Evolutionary conservation across 352 stramenopile species (phyloP), one percentile per base, ranked within the genome.

Genomic region (Thalassiosira exigua): DNA sequence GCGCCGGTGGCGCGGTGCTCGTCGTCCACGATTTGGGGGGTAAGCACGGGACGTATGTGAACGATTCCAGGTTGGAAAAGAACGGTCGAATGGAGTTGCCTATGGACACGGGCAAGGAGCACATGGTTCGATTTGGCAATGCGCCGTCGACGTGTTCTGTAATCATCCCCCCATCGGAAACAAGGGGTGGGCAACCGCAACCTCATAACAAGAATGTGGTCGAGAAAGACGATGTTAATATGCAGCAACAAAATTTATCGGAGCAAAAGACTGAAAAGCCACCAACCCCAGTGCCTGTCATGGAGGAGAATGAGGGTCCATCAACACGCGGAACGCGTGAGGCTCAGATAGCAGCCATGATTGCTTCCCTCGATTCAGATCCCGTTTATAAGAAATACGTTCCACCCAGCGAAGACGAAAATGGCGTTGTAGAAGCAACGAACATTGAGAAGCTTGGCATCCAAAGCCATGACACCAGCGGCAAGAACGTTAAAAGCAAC

Each of bases 341-440:
- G 69, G 88, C 88, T 48, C 83, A 92, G 68, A 92, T 93, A 64
- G 83, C 78, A 42, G 85, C 85, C 32, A 92, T 92, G 85, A 86
- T 92, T 71, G 79, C 78, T 32, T 87, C 79, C 17, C 54, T 93
- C 9, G 88, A 93, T 70, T 52, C 83, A 44, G 69, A 53, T n/a
- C 88, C 88, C 33, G 33, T 58, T 0, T 91, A 89, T 66, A 71
- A 71, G 64, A 75, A 69, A 72, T 85, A 84, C 51, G 59, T 70
- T 44, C 75, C 68, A 65, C 50, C 65, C 22, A 24, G 69, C 26
- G 62, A 79, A 79, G 29, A 72, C 26, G 62, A 79, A 79, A 66
- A 67, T 59, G 51, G 30, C 30, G 56, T 19, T 22, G 57, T n/a
- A n/a, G n/a, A n/a, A n/a, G n/a, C n/a, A n/a, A n/a, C n/a, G n/a